Base-by-base conservation (phyloP, 2,329 filamentous ascomycete species). In the Westerdykella aurantiaca region DNA sequence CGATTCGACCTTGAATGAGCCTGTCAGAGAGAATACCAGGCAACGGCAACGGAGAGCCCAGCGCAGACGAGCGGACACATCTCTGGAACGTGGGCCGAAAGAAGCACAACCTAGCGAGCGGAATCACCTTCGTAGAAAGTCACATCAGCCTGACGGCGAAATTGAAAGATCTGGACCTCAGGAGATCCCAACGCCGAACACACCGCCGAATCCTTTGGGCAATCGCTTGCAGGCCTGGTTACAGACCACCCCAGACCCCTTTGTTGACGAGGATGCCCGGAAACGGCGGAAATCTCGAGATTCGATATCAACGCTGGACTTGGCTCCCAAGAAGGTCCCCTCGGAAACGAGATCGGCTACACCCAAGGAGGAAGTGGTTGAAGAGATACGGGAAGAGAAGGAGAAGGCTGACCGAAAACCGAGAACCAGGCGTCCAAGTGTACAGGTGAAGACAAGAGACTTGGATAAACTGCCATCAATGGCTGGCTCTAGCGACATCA, bases 151-250 rank as follows among this genome's bases (percentile, higher is more conserved):
- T 34, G 55, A 63, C 12, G 9, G 25, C 7, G 56, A 58, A 23
- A 50, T 56, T 18, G 49, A 51, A 1, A 39, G 41, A 18, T 42
- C 52, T 18, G 39, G 39, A 38, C 44, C 52, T 38, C 49, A 46
- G 10, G 51, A 59, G 16, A 46, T 43, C 13, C 34, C 21, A 13
- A 43, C 42, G 7, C 48, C 69, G 1, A 60, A 63, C 39, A 69
- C 70, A 17, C 64, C 69, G 4, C 59, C 69, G 16, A 72, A 72
- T 37, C 68, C 74, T 12, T 72, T 73, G 44, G 70, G 67, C 16
- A 73, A 57, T 41, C 78, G 78, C 38, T 75, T 84, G 21, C 77
- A 83, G 61, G 77, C 79, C 39, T 84, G 81, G 81, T 71, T 84
- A 5, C 74, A 73, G 2, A 69, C 69, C 41, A 79, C 77, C 2